Evolutionary conservation across 352 stramenopile species (phyloP).

Genomic region (Nothophytophthora sp.): DNA sequence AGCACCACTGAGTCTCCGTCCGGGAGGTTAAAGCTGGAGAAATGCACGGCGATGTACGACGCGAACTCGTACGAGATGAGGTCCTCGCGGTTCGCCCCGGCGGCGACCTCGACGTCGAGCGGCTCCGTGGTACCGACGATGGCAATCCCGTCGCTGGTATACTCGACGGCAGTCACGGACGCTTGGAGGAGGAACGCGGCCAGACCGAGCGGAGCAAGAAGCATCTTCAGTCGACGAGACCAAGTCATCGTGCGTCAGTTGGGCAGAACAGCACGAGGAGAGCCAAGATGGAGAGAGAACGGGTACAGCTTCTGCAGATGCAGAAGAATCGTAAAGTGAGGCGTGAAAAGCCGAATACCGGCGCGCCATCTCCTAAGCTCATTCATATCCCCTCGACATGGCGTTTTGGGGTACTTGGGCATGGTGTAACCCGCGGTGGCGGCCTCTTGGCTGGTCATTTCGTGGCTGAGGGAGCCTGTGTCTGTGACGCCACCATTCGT

Average conservation of each 20-base stretch:
- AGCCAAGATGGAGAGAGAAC: neutral
- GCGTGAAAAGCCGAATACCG: no score
- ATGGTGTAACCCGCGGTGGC: no score
- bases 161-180: slow-evolving; percentile 8
- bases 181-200: slow-evolving; percentile 2
- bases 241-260: slow-evolving; percentile 17
- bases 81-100: slow-evolving; percentile 29
- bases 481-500: no score
- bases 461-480: no score
- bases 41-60: slow-evolving; percentile 59
- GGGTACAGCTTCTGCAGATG: slow-evolving; percentile 8
- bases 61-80: slow-evolving; percentile 45
- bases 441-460: no score
- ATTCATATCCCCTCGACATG: no score
- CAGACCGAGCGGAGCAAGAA: slow-evolving; percentile 15
- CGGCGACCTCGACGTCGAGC: slow-evolving; percentile 26
- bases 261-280: no score
- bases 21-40: slow-evolving; percentile 53
- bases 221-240: neutral
- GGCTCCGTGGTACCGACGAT: slow-evolving; percentile 37
- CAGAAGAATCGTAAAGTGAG: slow-evolving; percentile 30
- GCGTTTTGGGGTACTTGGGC: no score
- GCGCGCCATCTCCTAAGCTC: no score
- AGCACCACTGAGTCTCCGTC: slow-evolving; percentile 52
- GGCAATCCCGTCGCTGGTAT: slow-evolving; percentile 35